Base-by-base conservation (phyloP, 2,329 filamentous ascomycete species). In the Pleomassaria siparia region DNA sequence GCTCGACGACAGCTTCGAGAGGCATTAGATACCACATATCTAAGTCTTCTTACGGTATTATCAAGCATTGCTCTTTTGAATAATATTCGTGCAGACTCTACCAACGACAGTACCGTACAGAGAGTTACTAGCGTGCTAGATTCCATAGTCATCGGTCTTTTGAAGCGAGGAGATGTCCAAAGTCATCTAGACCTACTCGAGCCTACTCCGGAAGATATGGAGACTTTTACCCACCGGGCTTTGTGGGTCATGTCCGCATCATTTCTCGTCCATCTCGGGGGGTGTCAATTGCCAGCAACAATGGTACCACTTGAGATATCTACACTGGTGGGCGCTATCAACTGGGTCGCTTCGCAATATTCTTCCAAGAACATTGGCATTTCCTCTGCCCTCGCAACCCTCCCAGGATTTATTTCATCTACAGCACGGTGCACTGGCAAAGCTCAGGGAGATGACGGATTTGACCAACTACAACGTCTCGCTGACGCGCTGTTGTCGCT, bases 361-460 rank as follows among this genome's bases (percentile, higher is more conserved):
- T 52, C 56, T 30, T 52, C 53, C 3, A 51, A 50, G 5, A 44
- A 56, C n/a, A 47, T 58, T 33, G 58, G 65, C 16, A 41, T 55
- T 3, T 60, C 58, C 10, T 46, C 60, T 0, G 48, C 57, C 6
- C 41, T 70, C 1, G 54, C 55, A 8, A 61, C 56, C 35, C 46
- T 71, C 13, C 60, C 66, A 4, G 43, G 47, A 15, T 61, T 72
- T 18, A 49, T 70, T 12, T 66, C 63, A 11, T 63, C 66, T 1
- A 63, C 56, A 13, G 64, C 67, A 25, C 65, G 63, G 5, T 68
- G 64, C 29, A 64, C 65, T 10, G 70, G 70, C n/a, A 63, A 62
- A 28, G 63, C 66, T 26, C 64, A 55, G 59, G 59, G 59, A 36
- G 61, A 66, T 21, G 59, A 67, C 28, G 69, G 69, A 5, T 70